These are phyloP conservation scores for Daldinia sp. DNA, from an alignment of 2,329 filamentous ascomycete genomes.

Conservation along the genomic window DNA sequence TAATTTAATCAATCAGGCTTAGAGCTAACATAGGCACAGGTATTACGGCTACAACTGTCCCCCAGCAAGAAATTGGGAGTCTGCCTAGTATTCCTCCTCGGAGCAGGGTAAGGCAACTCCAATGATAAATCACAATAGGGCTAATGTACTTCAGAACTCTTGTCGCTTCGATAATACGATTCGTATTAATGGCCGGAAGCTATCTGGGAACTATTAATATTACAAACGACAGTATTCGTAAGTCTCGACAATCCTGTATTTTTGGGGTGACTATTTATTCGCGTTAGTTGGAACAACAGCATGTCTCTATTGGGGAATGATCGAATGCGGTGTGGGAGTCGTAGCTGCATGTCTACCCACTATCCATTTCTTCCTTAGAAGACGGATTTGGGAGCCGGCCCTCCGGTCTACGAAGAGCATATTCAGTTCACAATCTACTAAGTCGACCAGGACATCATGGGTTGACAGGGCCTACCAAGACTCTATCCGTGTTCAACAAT, in stretches of 20 bases:
- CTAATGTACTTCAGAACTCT: conserved; percentile 27
- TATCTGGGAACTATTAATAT: conserved; percentile 19
- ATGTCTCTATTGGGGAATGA: conserved; percentile 37
- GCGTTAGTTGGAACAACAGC: conserved; percentile 27
- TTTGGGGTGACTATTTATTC: neutral
- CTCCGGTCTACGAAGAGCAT: conserved; percentile 21
- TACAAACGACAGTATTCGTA: conserved; percentile 30
- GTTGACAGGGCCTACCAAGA: neutral
- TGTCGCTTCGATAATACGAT: conserved; percentile 26
- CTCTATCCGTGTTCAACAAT: conserved; percentile 17
- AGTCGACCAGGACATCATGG: conserved; percentile 4
- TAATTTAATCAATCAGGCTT: too few species aligned
- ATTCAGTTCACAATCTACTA: conserved; percentile 23
- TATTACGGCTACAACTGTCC: conserved; percentile 24
- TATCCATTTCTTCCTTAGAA: conserved; percentile 32
- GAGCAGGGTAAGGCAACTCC: conserved; percentile 24
- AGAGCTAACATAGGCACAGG: conserved; percentile 8
- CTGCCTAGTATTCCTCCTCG: conserved; percentile 32
- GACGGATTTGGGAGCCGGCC: conserved; percentile 23
- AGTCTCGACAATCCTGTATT: neutral
- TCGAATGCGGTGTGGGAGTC: conserved; percentile 37
- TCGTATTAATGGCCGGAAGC: conserved; percentile 32
- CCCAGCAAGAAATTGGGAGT: conserved; percentile 24
- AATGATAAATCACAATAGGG: neutral
- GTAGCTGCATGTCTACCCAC: conserved; percentile 37